Evolutionary conservation across 164 flowering plant species (phyloP).

Genomic region (Macadamia integrifolia): DNA sequence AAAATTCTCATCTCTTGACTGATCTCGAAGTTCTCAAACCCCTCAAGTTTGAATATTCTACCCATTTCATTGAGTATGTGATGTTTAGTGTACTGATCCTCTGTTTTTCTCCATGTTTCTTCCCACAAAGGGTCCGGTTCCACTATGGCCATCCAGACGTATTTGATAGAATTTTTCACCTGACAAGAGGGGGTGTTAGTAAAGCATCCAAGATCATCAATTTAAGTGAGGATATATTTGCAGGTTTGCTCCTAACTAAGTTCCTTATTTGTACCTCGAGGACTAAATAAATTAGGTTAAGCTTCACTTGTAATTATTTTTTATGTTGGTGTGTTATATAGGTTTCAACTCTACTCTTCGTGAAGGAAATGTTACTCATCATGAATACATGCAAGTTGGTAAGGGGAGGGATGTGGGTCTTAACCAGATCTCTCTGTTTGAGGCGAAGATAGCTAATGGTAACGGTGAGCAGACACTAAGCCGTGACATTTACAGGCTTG

Average conservation of each 20-base stretch:
- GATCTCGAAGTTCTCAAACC: too few species aligned
- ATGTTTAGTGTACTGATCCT: not conserved
- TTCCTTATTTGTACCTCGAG: not conserved
- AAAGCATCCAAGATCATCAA: constrained; percentile 94
- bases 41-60: too few species aligned
- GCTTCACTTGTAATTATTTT: too few species aligned
- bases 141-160: constrained; percentile 99
- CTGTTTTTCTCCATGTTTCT: constrained; percentile 1
- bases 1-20: too few species aligned
- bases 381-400: constrained; percentile 98
- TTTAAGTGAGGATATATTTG: constrained; percentile 96
- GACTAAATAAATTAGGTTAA: too few species aligned
- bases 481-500: constrained; percentile 1
- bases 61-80: not conserved
- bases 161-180: constrained; percentile 91
- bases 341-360: constrained; percentile 98
- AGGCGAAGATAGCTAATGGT: constrained; percentile 96
- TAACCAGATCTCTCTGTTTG: constrained; percentile 94
- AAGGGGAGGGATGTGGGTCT: constrained; percentile 99
- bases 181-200: constrained; percentile 91
- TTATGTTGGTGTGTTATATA: constrained; percentile 17
- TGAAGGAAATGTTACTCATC: constrained; percentile 97
- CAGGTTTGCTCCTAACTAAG: constrained; percentile 40
- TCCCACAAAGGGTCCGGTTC: constrained; percentile 76
- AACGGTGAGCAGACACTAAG: constrained; percentile 91